A percentile compares a stretch with the other conserved stretches of the same genome.
phyloP scores from a whole-genome alignment of 768 basidiomycete species.

The Lactifluus hygrophoroides region DNA sequence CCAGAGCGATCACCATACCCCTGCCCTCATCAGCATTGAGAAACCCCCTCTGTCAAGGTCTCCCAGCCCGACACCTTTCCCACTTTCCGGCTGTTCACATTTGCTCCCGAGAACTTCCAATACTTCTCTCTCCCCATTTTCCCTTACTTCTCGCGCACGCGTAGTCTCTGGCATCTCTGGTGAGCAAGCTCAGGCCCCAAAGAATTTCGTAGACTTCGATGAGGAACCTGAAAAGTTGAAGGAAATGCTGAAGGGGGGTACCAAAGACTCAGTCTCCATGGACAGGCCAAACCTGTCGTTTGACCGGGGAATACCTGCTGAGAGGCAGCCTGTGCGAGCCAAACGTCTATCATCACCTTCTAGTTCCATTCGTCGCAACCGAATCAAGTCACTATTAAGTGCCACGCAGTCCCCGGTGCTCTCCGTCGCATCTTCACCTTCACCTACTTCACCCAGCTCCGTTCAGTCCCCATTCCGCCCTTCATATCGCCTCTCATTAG shows the following conservation, averaged over 20 bases:
- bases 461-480: constrained; percentile 14
- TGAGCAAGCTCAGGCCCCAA: constrained; percentile 68
- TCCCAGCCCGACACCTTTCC: constrained; percentile 3
- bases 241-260: constrained; percentile 54
- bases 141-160: constrained; percentile 46
- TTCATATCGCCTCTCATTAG: constrained; percentile 19
- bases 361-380: constrained; percentile 24
- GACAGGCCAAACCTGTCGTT: constrained; percentile 28
- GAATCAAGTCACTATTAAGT: constrained; percentile 39
- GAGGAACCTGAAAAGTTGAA: constrained; percentile 72
- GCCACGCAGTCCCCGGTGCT: constrained; percentile 27
- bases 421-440: constrained; percentile 4
- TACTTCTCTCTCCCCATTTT: constrained; percentile 37
- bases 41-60: constrained; percentile 7
- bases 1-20: background rate
- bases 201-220: constrained; percentile 73
- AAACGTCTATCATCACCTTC: constrained; percentile 15
- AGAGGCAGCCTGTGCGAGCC: constrained; percentile 18
- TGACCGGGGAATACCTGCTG: constrained; percentile 26
- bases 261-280: constrained; percentile 29
- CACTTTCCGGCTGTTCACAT: constrained; percentile 8
- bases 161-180: constrained; percentile 65
- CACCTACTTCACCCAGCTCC: constrained; percentile 4
- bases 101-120: constrained; percentile 13
- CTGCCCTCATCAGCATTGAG: constrained; percentile 1